Evolutionary conservation across 176 grass and related monocot genomes (phyloP).

Genomic region (Hsuehochloa calcarea): DNA sequence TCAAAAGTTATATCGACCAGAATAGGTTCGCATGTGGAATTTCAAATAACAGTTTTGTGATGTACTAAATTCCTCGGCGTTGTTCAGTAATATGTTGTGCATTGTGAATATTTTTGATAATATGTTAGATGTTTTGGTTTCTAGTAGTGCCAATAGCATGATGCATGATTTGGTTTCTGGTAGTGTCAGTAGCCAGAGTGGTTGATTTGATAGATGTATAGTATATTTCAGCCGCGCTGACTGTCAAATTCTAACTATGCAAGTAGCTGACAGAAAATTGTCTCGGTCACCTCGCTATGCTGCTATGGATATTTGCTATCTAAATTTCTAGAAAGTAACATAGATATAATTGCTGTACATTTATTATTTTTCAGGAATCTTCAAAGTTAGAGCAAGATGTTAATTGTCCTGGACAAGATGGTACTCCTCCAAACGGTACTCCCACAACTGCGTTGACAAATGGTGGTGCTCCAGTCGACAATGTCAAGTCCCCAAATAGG

Average conservation of each 20-base stretch:
- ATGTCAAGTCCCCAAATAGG: slow-evolving; percentile 41
- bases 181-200: not conserved
- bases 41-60: not conserved
- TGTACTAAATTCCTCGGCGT: not conserved
- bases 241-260: not conserved
- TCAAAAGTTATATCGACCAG: not conserved
- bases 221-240: not conserved
- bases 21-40: not conserved
- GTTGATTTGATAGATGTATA: not conserved
- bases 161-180: not conserved
- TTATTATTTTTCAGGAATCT: slow-evolving; percentile 47
- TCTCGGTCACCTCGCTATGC: not conserved
- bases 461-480: slow-evolving; percentile 32
- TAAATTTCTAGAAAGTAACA: not conserved
- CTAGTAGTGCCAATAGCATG: not conserved
- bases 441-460: slow-evolving; percentile 37
- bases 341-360: not conserved
- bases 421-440: slow-evolving; percentile 29
- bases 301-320: not conserved
- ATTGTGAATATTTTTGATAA: not conserved
- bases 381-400: slow-evolving; percentile 46
- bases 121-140: not conserved
- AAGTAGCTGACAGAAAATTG: not conserved
- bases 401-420: slow-evolving; percentile 51
- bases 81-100: not conserved